Conservation (phyloP, 768 basidiomycete genomes). For the Chalciporus sphaerocephalus region DNA sequence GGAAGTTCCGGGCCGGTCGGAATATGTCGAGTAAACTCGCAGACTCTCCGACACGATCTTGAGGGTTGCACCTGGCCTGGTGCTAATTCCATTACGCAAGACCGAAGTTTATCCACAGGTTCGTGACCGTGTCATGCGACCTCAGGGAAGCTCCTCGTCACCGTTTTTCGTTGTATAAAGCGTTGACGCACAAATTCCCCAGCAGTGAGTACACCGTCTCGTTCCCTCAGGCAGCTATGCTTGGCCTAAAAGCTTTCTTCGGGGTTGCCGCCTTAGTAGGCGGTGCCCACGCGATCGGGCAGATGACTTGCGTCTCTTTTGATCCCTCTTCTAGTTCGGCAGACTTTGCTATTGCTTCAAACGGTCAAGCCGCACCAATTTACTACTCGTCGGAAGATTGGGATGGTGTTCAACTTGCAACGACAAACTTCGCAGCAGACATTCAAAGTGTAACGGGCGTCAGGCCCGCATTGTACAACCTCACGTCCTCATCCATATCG, state of each 20-base stretch:
- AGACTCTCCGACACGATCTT: not conserved
- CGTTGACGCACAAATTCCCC: not conserved
- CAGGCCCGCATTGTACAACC: conserved; percentile 48
- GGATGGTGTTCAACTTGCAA: conserved; percentile 60
- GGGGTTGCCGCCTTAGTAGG: not conserved
- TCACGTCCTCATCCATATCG: conserved; percentile 36
- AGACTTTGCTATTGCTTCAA: conserved; percentile 43
- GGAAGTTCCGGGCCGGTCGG: not conserved
- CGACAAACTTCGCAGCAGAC: conserved; percentile 39
- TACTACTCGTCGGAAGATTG: conserved; percentile 55
- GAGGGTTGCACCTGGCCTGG: not conserved
- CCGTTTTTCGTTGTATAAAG: not conserved
- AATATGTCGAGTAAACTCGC: not conserved
- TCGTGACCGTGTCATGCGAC: not conserved
- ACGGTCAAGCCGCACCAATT: conserved; percentile 45
- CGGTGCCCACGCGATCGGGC: conserved; percentile 42
- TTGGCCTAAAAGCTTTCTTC: conserved; percentile 12
- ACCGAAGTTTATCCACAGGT: conserved; percentile 1
- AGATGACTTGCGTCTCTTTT: conserved; percentile 46
- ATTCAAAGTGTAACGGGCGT: conserved; percentile 56
- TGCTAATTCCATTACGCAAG: not conserved
- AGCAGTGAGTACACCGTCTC: not conserved
- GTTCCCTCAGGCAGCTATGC: not conserved
- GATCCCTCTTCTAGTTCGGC: conserved; percentile 22
- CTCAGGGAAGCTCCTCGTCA: not conserved